These are phyloP conservation scores for Plectranthus barbatus DNA, from an alignment of 257 asterid genomes.

Conservation along the genomic window DNA sequence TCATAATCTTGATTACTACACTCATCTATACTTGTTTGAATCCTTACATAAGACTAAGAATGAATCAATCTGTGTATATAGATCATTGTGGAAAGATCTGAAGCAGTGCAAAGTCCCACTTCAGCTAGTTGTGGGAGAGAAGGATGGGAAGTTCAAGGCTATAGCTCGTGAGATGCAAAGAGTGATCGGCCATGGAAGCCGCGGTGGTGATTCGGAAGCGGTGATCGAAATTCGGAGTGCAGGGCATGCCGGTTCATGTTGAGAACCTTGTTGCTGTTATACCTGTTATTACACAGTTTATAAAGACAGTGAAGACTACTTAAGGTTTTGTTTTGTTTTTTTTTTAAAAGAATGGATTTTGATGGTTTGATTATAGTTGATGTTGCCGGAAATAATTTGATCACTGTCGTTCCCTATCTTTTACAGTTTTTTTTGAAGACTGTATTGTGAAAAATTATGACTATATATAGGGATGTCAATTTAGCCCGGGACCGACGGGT, in stretches of 20 bases:
- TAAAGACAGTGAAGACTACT: slow-evolving; percentile 23
- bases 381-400: too few species aligned
- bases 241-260: slow-evolving; percentile 91
- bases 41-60: background rate
- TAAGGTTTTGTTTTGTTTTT: too few species aligned
- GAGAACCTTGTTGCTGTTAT: slow-evolving; percentile 85
- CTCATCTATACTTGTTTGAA: background rate
- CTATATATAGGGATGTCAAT: too few species aligned
- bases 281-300: slow-evolving; percentile 49
- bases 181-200: slow-evolving; percentile 23
- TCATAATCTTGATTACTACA: background rate
- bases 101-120: slow-evolving; percentile 59
- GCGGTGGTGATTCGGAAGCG: slow-evolving; percentile 8
- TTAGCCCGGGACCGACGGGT: too few species aligned
- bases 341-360: too few species aligned
- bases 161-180: slow-evolving; percentile 50
- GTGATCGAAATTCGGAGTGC: slow-evolving; percentile 56
- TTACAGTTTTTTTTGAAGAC: too few species aligned
- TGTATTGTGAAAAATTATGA: too few species aligned
- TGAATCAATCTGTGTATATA: slow-evolving; percentile 8
- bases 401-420: too few species aligned
- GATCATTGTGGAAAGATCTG: slow-evolving; percentile 87
- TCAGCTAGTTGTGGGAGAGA: slow-evolving; percentile 71
- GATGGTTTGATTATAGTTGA: too few species aligned
- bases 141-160: slow-evolving; percentile 66